Conservation (phyloP, 352 stramenopile genomes). For the Pythium monospermum region DNA sequence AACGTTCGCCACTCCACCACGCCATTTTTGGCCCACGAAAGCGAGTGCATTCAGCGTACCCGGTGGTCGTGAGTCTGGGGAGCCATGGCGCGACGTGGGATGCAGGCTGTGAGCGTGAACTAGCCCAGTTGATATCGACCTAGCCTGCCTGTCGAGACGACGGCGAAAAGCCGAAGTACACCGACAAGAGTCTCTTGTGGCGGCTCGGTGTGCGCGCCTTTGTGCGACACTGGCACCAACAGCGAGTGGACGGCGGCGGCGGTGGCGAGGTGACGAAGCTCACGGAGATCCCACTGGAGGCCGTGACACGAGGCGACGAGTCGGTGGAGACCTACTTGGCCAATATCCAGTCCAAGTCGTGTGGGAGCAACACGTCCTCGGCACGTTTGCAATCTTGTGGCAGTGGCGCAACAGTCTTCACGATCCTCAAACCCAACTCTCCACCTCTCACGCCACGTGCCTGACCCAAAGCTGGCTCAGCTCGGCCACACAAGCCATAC, state of each 20-base stretch:
- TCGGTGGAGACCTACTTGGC: slow-evolving; percentile 19
- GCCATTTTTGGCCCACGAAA: not conserved
- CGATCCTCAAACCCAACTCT: too few relatives aligned
- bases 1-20: not conserved
- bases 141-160: not conserved
- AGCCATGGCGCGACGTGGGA: not conserved
- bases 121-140: not conserved
- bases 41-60: not conserved
- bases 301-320: slow-evolving; percentile 17
- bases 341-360: not conserved
- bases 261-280: too few relatives aligned
- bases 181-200: not conserved
- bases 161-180: not conserved
- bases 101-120: not conserved
- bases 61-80: not conserved
- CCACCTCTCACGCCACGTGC: too few relatives aligned
- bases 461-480: too few relatives aligned
- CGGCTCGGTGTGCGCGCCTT: not conserved
- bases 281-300: slow-evolving; percentile 9
- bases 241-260: not conserved
- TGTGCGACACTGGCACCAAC: slow-evolving; percentile 1
- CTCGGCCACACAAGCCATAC: too few relatives aligned
- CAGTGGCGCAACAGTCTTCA: too few relatives aligned
- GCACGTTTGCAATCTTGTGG: too few relatives aligned
- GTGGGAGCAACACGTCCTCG: too few relatives aligned